Evolutionary conservation across 2,329 filamentous ascomycete species (phyloP).

Genomic region (Aspergillus unguis): DNA sequence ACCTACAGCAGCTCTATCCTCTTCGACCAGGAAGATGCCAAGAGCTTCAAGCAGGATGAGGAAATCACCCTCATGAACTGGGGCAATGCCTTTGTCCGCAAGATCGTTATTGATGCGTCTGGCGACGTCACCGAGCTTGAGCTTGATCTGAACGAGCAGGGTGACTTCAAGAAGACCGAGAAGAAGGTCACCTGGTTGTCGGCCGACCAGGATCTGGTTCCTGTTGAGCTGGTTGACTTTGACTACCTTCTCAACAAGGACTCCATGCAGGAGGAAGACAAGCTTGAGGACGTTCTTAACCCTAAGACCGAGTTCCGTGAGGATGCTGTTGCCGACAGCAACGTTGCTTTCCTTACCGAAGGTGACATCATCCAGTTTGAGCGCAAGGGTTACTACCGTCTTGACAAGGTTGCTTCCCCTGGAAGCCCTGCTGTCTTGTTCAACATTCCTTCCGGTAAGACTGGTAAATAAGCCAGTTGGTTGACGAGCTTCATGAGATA

Average conservation of each 20-base stretch:
- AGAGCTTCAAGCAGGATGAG: conserved; percentile 76
- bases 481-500: conserved; percentile 1
- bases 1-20: conserved; percentile 71
- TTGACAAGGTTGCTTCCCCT: conserved; percentile 64
- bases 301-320: conserved; percentile 70
- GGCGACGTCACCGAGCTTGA: conserved; percentile 67
- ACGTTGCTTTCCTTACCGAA: conserved; percentile 72
- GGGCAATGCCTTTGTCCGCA: conserved; percentile 61
- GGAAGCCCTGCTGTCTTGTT: conserved; percentile 63
- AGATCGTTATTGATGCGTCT: conserved; percentile 49
- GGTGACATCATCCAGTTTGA: conserved; percentile 95
- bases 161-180: conserved; percentile 90
- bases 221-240: conserved; percentile 87
- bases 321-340: conserved; percentile 74
- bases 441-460: conserved; percentile 66
- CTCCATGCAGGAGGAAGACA: conserved; percentile 83
- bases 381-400: conserved; percentile 84
- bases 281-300: conserved; percentile 79
- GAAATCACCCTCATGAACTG: conserved; percentile 96
- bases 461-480: conserved; percentile 27
- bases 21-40: conserved; percentile 82
- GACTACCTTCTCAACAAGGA: conserved; percentile 96
- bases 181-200: conserved; percentile 97
- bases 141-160: conserved; percentile 83
- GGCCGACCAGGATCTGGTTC: conserved; percentile 70